phyloP scores from a whole-genome alignment of 805 yeast species.

The Saccharomyces cerevisiae region DNA sequence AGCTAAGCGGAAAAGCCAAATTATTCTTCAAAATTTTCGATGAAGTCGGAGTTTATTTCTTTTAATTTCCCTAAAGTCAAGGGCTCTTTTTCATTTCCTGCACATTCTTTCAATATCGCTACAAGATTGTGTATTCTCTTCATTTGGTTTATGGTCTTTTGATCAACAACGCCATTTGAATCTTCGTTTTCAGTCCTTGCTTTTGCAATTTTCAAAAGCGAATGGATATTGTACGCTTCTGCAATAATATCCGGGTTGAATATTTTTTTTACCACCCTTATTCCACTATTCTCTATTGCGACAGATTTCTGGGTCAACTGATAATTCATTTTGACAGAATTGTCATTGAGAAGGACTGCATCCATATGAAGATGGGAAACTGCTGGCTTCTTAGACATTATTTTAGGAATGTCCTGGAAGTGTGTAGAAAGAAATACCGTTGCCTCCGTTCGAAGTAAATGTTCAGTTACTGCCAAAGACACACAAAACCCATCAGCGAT shows the following conservation, averaged over 20 bases:
- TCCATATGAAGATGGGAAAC: constrained; percentile 35
- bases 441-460: constrained; percentile 23
- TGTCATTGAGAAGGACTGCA: constrained; percentile 12
- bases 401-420: constrained; percentile 35
- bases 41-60: constrained; percentile 23
- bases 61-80: constrained; percentile 12
- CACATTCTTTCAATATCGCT: constrained; percentile 14
- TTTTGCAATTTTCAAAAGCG: constrained; percentile 4
- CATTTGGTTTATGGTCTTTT: constrained; percentile 10
- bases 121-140: constrained; percentile 25
- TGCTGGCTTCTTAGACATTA: constrained; percentile 28
- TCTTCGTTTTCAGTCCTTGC: constrained; percentile 5
- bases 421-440: constrained; percentile 39
- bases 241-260: constrained; percentile 22
- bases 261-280: constrained; percentile 22
- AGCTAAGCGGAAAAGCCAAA: background rate
- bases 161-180: constrained; percentile 2
- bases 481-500: constrained; percentile 46
- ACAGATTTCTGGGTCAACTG: constrained; percentile 18
- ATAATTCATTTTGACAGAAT: constrained; percentile 28
- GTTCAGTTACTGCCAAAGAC: constrained; percentile 38
- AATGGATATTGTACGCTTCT: constrained; percentile 25
- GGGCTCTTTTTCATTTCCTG: constrained; percentile 5
- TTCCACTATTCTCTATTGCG: constrained; percentile 27
- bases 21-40: constrained; percentile 7